phyloP scores from a whole-genome alignment of 768 basidiomycete species.

The Cyclocybe aegerita region DNA sequence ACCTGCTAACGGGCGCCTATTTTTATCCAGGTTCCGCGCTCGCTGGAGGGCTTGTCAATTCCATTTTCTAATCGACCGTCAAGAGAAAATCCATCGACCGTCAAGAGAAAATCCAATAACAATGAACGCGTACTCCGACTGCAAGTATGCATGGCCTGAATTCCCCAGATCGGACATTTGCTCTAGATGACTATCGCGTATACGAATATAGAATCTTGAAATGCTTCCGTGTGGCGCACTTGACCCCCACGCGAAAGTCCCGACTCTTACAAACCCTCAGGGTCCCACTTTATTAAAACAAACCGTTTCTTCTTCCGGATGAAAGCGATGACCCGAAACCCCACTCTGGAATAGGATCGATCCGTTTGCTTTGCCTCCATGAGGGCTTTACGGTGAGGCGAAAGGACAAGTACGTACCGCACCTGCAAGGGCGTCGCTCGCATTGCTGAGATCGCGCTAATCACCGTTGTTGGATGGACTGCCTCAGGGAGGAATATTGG shows the following conservation, averaged over 20 bases:
- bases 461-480: slow-evolving; percentile 20
- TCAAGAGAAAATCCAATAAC: background rate
- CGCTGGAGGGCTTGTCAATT: slow-evolving; percentile 42
- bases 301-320: background rate
- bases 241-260: too few relatives aligned
- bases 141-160: too few relatives aligned
- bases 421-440: slow-evolving; percentile 26
- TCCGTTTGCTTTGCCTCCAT: background rate
- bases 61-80: slow-evolving; percentile 38
- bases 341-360: too few relatives aligned
- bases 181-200: background rate
- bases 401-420: slow-evolving; percentile 22
- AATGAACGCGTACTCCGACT: background rate
- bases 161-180: too few relatives aligned
- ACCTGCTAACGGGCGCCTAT: background rate
- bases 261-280: slow-evolving; percentile 11
- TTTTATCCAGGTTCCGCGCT: slow-evolving; percentile 39
- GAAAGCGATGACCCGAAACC: too few relatives aligned
- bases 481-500: slow-evolving; percentile 5
- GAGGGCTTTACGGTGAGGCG: background rate
- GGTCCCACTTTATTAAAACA: background rate
- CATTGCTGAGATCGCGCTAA: slow-evolving; percentile 24
- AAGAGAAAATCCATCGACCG: background rate
- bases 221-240: too few relatives aligned
- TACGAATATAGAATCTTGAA: background rate